Conservation (phyloP, 345 rosid genomes). For the Acer saccharum region DNA sequence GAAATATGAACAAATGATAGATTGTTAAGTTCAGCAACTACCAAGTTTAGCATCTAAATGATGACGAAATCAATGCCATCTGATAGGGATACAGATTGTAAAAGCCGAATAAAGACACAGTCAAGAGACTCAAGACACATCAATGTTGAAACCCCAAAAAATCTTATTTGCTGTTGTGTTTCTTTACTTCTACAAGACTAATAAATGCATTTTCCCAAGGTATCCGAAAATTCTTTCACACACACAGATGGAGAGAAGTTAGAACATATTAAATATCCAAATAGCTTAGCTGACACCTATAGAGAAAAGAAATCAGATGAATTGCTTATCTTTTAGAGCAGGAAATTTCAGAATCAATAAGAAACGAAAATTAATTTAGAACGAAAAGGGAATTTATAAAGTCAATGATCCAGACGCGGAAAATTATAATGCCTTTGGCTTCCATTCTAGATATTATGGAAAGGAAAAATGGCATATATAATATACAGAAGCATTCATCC, state of each 20-base stretch:
- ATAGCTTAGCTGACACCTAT: background rate
- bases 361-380: background rate
- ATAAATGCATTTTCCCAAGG: background rate
- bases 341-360: background rate
- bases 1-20: background rate
- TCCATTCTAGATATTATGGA: background rate
- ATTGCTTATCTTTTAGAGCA: background rate
- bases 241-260: background rate
- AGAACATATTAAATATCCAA: constrained; percentile 5
- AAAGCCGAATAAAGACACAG: background rate
- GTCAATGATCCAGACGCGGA: background rate
- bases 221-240: background rate
- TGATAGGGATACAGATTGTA: background rate
- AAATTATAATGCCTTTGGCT: background rate
- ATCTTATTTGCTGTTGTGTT: background rate
- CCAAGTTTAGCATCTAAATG: background rate
- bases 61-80: background rate
- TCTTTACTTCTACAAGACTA: background rate
- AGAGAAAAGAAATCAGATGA: background rate
- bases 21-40: background rate
- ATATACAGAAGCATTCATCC: constrained; percentile 15
- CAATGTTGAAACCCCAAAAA: background rate
- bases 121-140: constrained; percentile 1
- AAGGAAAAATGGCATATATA: background rate
- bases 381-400: background rate